A percentile compares a stretch with the other conserved stretches of the same genome.
These are phyloP conservation scores for Tubosaeta brunneosetosa DNA, from an alignment of 768 basidiomycete species.

Conservation along the genomic window DNA sequence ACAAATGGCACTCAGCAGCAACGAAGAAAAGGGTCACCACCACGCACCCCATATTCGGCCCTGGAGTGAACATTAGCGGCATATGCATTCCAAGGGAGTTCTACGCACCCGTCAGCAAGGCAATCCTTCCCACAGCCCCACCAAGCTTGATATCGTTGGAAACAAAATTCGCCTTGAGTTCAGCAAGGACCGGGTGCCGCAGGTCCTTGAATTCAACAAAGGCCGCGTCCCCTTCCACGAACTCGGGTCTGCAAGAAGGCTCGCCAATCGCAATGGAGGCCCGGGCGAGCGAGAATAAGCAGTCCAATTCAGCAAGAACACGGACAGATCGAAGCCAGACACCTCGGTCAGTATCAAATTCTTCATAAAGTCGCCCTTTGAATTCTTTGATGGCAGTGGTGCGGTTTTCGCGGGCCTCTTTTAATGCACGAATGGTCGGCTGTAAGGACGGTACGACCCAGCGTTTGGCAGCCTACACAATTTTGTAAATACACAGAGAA, in stretches of 20 bases:
- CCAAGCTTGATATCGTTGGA: slow-evolving; percentile 91
- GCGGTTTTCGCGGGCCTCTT: slow-evolving; percentile 91
- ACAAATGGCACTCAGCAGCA: background rate
- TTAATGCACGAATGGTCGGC: slow-evolving; percentile 69
- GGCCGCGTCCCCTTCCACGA: slow-evolving; percentile 76
- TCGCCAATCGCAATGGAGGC: slow-evolving; percentile 87
- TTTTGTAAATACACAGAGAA: background rate
- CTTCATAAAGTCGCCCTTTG: slow-evolving; percentile 69
- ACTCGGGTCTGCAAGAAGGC: slow-evolving; percentile 87
- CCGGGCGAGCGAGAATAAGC: slow-evolving; percentile 87
- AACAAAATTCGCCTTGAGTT: slow-evolving; percentile 78
- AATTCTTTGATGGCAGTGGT: slow-evolving; percentile 78
- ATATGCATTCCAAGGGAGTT: background rate
- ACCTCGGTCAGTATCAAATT: slow-evolving; percentile 77
- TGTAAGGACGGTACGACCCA: slow-evolving; percentile 75
- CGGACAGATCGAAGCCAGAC: slow-evolving; percentile 82
- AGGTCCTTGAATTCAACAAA: slow-evolving; percentile 85
- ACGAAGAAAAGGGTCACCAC: background rate
- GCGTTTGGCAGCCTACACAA: slow-evolving; percentile 58
- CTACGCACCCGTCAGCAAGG: slow-evolving; percentile 75
- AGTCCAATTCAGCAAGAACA: slow-evolving; percentile 93
- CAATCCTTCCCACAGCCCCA: slow-evolving; percentile 66
- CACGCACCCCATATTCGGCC: slow-evolving; percentile 84
- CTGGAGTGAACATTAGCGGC: slow-evolving; percentile 31
- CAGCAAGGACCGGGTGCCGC: slow-evolving; percentile 77